These are phyloP conservation scores for Aspergillus flavus DNA, from an alignment of 2,329 filamentous ascomycete species.

Conservation along the genomic window DNA sequence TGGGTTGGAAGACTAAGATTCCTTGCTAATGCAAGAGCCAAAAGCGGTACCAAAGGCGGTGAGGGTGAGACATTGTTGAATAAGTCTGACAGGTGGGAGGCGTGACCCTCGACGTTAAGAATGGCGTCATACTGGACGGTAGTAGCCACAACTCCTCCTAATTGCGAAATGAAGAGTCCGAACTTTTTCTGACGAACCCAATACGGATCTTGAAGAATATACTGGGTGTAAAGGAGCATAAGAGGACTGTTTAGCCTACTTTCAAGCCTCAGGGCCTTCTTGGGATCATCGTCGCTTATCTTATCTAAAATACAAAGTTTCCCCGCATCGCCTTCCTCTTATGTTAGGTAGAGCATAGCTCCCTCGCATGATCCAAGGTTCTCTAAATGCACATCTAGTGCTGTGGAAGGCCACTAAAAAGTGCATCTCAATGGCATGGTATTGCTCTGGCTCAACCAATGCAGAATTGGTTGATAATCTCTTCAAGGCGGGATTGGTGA, in stretches of 20 bases:
- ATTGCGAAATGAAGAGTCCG: not conserved
- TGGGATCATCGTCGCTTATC: not conserved
- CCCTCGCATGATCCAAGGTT: constrained; percentile 15
- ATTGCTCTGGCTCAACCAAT: constrained; percentile 76
- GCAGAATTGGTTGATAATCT: constrained; percentile 77
- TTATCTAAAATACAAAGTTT: not conserved
- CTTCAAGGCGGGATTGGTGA: constrained; percentile 70
- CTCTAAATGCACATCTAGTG: not conserved
- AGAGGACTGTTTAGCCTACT: not conserved
- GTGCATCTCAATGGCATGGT: constrained; percentile 76
- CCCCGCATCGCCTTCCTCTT: not conserved
- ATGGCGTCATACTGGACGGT: not conserved
- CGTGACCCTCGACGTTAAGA: not conserved
- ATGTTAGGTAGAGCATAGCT: not conserved
- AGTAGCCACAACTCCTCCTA: not conserved
- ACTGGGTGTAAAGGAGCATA: not conserved
- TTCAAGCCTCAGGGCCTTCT: not conserved
- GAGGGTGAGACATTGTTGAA: not conserved
- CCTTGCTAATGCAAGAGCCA: not conserved
- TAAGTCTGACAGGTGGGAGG: not conserved
- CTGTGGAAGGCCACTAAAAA: constrained; percentile 13
- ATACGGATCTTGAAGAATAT: not conserved
- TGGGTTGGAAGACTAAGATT: too few species aligned
- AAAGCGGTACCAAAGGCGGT: not conserved
- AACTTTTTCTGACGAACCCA: not conserved